Conservation (phyloP, 768 basidiomycete species). For the Termitomyces heimii region DNA sequence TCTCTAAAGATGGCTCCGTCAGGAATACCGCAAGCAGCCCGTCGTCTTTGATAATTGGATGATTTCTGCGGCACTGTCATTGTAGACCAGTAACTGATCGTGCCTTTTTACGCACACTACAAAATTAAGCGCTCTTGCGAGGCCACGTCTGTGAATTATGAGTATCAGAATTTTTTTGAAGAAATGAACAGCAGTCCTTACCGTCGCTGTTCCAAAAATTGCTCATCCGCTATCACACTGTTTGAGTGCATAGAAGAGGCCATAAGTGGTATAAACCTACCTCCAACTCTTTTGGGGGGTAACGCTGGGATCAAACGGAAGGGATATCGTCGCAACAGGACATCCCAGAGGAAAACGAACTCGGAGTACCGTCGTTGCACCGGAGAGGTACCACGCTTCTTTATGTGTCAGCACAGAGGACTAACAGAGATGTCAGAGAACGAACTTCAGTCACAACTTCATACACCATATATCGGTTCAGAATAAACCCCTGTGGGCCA, state of each 20-base stretch:
- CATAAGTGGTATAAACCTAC: conserved; percentile 40
- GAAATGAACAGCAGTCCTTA: conserved; percentile 16
- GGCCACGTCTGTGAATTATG: conserved; percentile 53
- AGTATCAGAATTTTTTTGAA: background rate
- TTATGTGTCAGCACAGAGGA: conserved; percentile 5
- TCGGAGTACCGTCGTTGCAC: conserved; percentile 90
- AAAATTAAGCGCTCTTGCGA: conserved; percentile 75
- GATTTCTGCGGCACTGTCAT: conserved; percentile 51
- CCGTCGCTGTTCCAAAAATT: conserved; percentile 90
- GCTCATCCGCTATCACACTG: conserved; percentile 61
- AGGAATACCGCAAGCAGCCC: conserved; percentile 79
- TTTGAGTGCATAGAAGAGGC: conserved; percentile 1
- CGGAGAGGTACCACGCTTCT: conserved; percentile 49
- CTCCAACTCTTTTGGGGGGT: conserved; percentile 90
- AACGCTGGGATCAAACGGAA: conserved; percentile 84
- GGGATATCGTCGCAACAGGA: conserved; percentile 80
- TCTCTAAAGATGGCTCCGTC: conserved; percentile 77
- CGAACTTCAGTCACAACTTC: conserved; percentile 73
- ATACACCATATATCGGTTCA: conserved; percentile 85
- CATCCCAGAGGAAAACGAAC: conserved; percentile 88
- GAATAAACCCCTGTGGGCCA: conserved; percentile 89
- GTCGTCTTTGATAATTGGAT: conserved; percentile 88
- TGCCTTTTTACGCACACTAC: conserved; percentile 47
- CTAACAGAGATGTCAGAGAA: conserved; percentile 8
- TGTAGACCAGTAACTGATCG: background rate